Percentiles rank a stretch among this genome's conserved stretches.
phyloP scores from a whole-genome alignment of 208 protist genomes.

The Leishmania tarentolae region DNA sequence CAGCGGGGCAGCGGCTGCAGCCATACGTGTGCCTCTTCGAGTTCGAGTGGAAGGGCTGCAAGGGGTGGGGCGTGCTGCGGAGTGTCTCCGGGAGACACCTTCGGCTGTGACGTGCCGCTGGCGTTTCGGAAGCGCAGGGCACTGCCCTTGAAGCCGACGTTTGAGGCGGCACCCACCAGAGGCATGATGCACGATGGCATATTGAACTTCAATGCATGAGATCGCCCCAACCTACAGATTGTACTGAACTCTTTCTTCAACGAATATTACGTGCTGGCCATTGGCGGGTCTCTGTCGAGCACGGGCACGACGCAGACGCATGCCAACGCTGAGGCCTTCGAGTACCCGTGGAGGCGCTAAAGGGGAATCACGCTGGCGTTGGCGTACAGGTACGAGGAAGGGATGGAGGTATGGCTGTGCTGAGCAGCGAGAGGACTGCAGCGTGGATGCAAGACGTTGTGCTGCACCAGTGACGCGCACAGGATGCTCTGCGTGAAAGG shows the following conservation, averaged over 20 bases:
- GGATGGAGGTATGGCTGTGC: constrained; percentile 42
- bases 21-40: constrained; percentile 53
- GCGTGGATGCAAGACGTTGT: constrained; percentile 39
- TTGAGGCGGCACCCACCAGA: constrained; percentile 6
- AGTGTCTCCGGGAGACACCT: constrained; percentile 46
- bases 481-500: constrained; percentile 19
- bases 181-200: constrained; percentile 12
- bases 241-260: constrained; percentile 13
- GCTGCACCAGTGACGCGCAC: constrained; percentile 31
- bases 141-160: constrained; percentile 15
- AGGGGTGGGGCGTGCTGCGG: constrained; percentile 62
- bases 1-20: constrained; percentile 19
- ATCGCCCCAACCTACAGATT: not conserved
- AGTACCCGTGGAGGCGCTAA: constrained; percentile 67
- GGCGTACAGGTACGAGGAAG: constrained; percentile 21
- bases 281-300: constrained; percentile 15
- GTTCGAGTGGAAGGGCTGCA: constrained; percentile 70
- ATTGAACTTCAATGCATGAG: constrained; percentile 14
- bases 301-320: constrained; percentile 60
- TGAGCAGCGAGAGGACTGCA: constrained; percentile 29
- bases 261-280: constrained; percentile 43
- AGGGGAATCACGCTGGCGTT: constrained; percentile 27
- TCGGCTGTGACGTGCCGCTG: constrained; percentile 28
- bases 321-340: constrained; percentile 67
- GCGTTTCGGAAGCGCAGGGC: constrained; percentile 17